Evolutionary conservation across 2,329 filamentous ascomycete genomes (phyloP).

Genomic region (Colletotrichum lini): DNA sequence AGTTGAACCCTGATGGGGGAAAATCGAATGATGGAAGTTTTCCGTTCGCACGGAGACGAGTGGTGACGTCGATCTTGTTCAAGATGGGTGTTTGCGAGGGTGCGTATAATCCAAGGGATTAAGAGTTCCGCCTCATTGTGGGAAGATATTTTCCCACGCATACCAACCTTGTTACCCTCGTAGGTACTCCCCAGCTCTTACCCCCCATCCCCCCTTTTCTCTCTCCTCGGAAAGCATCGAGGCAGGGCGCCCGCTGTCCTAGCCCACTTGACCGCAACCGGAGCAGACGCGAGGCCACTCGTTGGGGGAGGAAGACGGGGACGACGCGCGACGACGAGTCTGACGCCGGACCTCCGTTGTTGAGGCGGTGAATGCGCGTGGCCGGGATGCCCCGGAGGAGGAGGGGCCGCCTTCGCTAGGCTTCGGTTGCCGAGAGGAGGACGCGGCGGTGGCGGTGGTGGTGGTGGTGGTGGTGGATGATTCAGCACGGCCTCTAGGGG

Average conservation of each 20-base stretch:
- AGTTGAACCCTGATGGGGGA: not conserved
- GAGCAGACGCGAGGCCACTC: constrained; percentile 29
- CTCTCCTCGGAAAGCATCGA: not conserved
- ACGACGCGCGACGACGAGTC: not conserved
- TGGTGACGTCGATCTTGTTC: not conserved
- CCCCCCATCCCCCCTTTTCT: not conserved
- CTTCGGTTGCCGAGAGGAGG: constrained; percentile 13
- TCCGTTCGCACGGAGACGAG: not conserved
- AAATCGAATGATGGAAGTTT: not conserved
- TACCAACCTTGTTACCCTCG: no score
- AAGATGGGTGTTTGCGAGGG: not conserved
- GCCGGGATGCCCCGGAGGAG: constrained; percentile 16
- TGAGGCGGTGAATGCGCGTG: not conserved
- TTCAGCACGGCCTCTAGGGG: not conserved
- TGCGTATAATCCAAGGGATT: no score
- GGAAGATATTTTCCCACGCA: no score
- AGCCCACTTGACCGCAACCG: constrained; percentile 21
- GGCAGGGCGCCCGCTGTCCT: no score
- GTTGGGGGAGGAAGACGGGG: not conserved
- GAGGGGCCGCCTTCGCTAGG: not conserved
- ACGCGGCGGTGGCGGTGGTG: not conserved
- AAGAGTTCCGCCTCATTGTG: no score
- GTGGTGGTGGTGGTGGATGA: constrained; percentile 6
- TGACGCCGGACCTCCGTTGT: constrained; percentile 7
- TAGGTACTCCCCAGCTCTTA: no score